A percentile compares a stretch with the other conserved stretches of the same genome.
Evolutionary conservation across 2,329 filamentous ascomycete genomes (phyloP).

Genomic region (Rasamsonia emersonii): DNA sequence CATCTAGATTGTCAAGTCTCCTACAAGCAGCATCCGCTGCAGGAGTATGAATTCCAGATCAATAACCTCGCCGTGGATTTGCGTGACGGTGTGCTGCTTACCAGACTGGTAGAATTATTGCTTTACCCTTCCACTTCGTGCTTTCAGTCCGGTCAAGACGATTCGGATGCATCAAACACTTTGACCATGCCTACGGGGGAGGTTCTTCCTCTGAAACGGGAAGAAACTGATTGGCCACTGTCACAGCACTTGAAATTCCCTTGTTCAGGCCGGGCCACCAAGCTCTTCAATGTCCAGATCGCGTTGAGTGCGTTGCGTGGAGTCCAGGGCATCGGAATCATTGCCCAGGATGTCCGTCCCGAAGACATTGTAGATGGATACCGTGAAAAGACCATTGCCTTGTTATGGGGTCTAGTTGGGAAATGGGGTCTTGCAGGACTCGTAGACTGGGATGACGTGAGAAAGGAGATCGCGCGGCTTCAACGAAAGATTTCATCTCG

Average conservation of each 20-base stretch:
- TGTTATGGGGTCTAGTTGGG: constrained; percentile 53
- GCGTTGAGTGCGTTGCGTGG: constrained; percentile 46
- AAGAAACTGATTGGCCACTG: constrained; percentile 38
- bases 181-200: constrained; percentile 39
- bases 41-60: constrained; percentile 52
- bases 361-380: constrained; percentile 57
- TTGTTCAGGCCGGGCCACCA: constrained; percentile 46
- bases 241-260: constrained; percentile 53
- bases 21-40: constrained; percentile 47
- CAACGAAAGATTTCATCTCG: constrained; percentile 15
- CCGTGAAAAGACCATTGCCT: constrained; percentile 53
- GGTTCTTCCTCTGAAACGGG: constrained; percentile 25
- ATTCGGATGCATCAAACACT: constrained; percentile 33
- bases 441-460: constrained; percentile 48
- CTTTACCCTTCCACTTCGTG: constrained; percentile 36
- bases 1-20: constrained; percentile 50
- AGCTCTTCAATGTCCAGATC: constrained; percentile 52
- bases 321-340: constrained; percentile 31
- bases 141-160: constrained; percentile 10
- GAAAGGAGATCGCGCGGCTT: constrained; percentile 43
- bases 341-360: constrained; percentile 39
- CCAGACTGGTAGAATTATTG: constrained; percentile 51
- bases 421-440: constrained; percentile 47
- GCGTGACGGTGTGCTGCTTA: constrained; percentile 53
- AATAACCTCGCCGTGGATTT: constrained; percentile 55